Base-by-base conservation (phyloP, 208 protist species). In the Paratrypanosoma confusum region DNA sequence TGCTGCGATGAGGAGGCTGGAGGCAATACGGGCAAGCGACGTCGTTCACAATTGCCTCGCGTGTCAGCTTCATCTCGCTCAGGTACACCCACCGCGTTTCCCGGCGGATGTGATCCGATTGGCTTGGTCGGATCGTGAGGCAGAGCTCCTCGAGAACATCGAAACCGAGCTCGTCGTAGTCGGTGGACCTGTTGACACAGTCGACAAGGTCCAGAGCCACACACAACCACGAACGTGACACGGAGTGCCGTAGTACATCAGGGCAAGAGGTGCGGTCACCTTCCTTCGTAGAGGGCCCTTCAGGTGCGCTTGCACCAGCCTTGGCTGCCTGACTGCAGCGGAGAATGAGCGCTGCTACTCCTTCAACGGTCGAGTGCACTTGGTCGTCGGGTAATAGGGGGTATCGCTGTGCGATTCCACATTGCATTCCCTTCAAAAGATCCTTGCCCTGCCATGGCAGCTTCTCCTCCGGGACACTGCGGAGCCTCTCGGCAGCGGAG, bases 91-190 rank as follows among this genome's bases (percentile, higher is more conserved):
- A 77, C 20, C 68, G 66, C 20, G 75, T 85, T 29, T 81, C 73
- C 1, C 52, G 60, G 28, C 68, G 39, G 35, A 83, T 76, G 54
- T 85, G 63, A n/a, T 44, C 42, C 0, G 13, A 5, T 39, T 82
- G 52, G 28, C 61, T 22, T 3, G 75, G 73, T 8, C 74, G 69
- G 21, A 88, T 38, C 0, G 67, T 48, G 23, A 48, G 34, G 46
- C 73, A 84, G 27, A 92, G 55, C 5, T 57, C 57, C 3, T 55
- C 36, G 17, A 88, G 55, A 11, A 58, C 51, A 21, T 65, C 38
- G 37, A 83, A 92, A 0, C 70, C 76, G 17, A 92, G 44, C 39
- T 86, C 79, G 42, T 92, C 83, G 21, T 43, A 76, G 29, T 71
- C 67, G 11, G 73, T 88, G 25, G 65, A 82, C 31, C 20, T 39